These are phyloP conservation scores for Nectriaceae sp. DNA, from an alignment of 2,329 filamentous ascomycete genomes.

Conservation along the genomic window DNA sequence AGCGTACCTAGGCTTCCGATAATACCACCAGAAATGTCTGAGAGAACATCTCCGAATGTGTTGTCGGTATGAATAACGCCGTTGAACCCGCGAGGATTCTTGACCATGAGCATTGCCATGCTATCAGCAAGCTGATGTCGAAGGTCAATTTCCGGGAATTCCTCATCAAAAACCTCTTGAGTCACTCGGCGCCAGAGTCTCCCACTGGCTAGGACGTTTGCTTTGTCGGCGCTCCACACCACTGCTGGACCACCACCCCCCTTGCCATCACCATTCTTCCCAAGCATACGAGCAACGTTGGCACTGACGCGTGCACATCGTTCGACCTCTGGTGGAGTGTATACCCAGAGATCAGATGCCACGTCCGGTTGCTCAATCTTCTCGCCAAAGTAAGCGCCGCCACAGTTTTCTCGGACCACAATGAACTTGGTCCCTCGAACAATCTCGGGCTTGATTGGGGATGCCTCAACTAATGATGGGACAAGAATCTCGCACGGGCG, in stretches of 20 bases:
- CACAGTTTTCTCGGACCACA: conserved; percentile 52
- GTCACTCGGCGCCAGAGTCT: conserved; percentile 50
- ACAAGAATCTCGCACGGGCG: conserved; percentile 50
- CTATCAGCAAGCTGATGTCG: conserved; percentile 50
- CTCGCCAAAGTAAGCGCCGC: conserved; percentile 51
- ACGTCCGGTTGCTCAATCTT: conserved; percentile 45
- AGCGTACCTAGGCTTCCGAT: conserved; percentile 47
- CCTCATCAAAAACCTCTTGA: conserved; percentile 39
- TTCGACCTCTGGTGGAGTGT: conserved; percentile 46
- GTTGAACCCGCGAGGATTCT: conserved; percentile 48
- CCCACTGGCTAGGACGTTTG: conserved; percentile 53
- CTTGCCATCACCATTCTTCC: conserved; percentile 22
- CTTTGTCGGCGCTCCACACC: conserved; percentile 53
- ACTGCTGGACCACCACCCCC: conserved; percentile 35
- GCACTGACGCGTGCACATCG: conserved; percentile 48
- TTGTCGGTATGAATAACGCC: conserved; percentile 50
- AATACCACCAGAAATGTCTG: conserved; percentile 47
- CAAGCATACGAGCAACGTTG: conserved; percentile 41
- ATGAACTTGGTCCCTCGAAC: conserved; percentile 49
- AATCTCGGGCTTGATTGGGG: conserved; percentile 47
- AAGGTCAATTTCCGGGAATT: conserved; percentile 45
- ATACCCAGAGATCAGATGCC: conserved; percentile 51
- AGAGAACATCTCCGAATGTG: conserved; percentile 50
- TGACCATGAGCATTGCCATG: conserved; percentile 50
- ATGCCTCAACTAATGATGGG: conserved; percentile 40